A percentile compares a stretch with the other conserved stretches of the same genome.
Conservation (phyloP, 257 asterid genomes). For the Nemophila menziesii region DNA sequence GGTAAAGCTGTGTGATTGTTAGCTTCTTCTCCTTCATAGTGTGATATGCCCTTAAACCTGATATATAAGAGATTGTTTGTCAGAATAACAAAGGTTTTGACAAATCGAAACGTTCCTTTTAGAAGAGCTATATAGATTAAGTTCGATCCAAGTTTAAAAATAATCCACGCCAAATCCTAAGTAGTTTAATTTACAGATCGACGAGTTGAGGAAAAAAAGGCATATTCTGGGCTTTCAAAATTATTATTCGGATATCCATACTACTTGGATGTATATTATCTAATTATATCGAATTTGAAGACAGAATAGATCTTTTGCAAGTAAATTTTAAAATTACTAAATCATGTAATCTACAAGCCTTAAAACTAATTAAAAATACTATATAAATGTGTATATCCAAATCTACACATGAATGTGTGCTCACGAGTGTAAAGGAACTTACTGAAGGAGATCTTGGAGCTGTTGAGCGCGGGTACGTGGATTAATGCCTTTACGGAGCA, state of each 20-base stretch:
- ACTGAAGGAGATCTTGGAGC: slow-evolving; percentile 68
- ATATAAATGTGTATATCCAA: no score
- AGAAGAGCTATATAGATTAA: background rate
- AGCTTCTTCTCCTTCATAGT: slow-evolving; percentile 67
- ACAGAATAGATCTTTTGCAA: background rate
- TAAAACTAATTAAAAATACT: no score
- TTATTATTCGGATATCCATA: no score
- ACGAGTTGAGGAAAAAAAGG: background rate
- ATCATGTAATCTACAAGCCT: background rate
- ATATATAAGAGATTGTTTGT: background rate
- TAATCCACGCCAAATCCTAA: background rate
- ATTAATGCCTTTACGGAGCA: slow-evolving; percentile 88
- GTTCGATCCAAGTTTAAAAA: background rate
- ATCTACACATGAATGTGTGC: background rate
- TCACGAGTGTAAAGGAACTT: slow-evolving; percentile 1
- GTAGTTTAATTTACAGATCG: background rate
- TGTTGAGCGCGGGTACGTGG: slow-evolving; percentile 91
- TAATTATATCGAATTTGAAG: background rate
- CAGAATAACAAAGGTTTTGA: background rate
- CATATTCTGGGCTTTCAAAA: background rate
- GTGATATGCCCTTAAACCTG: slow-evolving; percentile 86
- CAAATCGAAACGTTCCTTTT: background rate
- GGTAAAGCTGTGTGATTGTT: slow-evolving; percentile 86
- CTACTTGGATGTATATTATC: background rate
- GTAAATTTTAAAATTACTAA: background rate